Evolutionary conservation across 495 filamentous ascomycete genomes (phyloP).

Genomic region (Penicillium atrosanguineum): DNA sequence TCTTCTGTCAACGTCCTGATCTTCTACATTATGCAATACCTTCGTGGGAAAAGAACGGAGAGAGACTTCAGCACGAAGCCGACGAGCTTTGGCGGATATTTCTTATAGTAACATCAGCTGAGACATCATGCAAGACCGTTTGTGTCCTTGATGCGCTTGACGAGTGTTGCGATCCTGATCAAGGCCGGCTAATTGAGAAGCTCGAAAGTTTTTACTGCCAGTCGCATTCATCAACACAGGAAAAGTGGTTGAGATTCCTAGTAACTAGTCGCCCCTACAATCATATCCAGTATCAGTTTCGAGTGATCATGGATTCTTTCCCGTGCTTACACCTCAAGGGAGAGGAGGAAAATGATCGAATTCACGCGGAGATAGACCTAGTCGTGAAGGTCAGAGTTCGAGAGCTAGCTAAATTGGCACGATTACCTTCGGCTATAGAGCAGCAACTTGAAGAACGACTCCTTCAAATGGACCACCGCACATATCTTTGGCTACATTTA

Average conservation of each 20-base stretch:
- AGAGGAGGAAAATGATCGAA: slow-evolving; percentile 33
- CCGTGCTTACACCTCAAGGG: slow-evolving; percentile 31
- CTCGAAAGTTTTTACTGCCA: slow-evolving; percentile 9
- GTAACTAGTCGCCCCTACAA: slow-evolving; percentile 44
- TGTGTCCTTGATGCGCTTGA: slow-evolving; percentile 1
- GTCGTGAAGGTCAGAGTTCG: slow-evolving; percentile 32
- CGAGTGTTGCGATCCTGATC: background rate
- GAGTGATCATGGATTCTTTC: slow-evolving; percentile 11
- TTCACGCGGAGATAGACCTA: slow-evolving; percentile 35
- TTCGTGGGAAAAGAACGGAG: slow-evolving; percentile 13
- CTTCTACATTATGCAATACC: slow-evolving; percentile 26
- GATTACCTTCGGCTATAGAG: slow-evolving; percentile 6
- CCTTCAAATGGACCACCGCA: background rate
- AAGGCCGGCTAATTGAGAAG: slow-evolving; percentile 21
- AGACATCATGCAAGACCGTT: slow-evolving; percentile 18
- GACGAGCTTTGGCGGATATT: slow-evolving; percentile 34
- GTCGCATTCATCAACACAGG: background rate
- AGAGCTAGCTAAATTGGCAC: slow-evolving; percentile 16
- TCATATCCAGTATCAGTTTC: slow-evolving; percentile 29
- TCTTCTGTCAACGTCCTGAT: slow-evolving; percentile 11
- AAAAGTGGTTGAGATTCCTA: slow-evolving; percentile 34
- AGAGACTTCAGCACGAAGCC: background rate
- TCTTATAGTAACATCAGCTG: slow-evolving; percentile 14
- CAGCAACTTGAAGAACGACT: background rate
- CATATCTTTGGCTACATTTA: background rate